Percentiles rank a stretch among this genome's conserved stretches.
These are phyloP conservation scores for Metschnikowia anglica DNA, from an alignment of 805 yeast species.

Conservation along the genomic window DNA sequence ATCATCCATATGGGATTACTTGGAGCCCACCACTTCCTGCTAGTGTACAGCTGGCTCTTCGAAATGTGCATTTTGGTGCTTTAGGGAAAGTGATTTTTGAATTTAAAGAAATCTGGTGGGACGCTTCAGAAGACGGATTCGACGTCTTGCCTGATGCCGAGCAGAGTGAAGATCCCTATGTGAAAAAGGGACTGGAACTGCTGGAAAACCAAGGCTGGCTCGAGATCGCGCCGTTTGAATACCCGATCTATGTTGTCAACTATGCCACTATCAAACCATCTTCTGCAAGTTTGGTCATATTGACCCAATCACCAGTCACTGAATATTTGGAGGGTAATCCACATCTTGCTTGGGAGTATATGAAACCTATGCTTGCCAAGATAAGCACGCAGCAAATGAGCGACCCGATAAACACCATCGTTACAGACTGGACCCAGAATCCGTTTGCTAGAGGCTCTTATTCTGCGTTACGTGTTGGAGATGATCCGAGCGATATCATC, in stretches of 20 bases:
- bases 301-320: slow-evolving; percentile 75
- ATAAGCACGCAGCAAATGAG: slow-evolving; percentile 14
- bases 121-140: slow-evolving; percentile 29
- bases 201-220: background rate
- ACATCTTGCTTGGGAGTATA: slow-evolving; percentile 52
- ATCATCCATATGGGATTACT: slow-evolving; percentile 45
- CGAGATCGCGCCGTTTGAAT: slow-evolving; percentile 49
- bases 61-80: slow-evolving; percentile 57
- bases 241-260: slow-evolving; percentile 64
- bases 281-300: slow-evolving; percentile 49
- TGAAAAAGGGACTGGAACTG: background rate
- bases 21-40: slow-evolving; percentile 60
- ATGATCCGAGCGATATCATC: slow-evolving; percentile 65
- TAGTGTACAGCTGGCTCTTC: slow-evolving; percentile 42
- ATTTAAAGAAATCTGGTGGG: slow-evolving; percentile 66
- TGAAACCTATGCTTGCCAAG: slow-evolving; percentile 51
- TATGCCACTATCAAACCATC: slow-evolving; percentile 33
- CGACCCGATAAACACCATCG: slow-evolving; percentile 38
- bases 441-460: slow-evolving; percentile 82
- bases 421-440: slow-evolving; percentile 76
- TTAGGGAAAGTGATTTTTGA: slow-evolving; percentile 74
- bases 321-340: slow-evolving; percentile 54
- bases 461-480: slow-evolving; percentile 65
- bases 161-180: slow-evolving; percentile 9
- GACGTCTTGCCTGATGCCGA: slow-evolving; percentile 15